Percentiles rank a stretch among this genome's conserved stretches.
These are phyloP conservation scores for Alternaria panax DNA, from an alignment of 2,329 filamentous ascomycete species.

Conservation along the genomic window DNA sequence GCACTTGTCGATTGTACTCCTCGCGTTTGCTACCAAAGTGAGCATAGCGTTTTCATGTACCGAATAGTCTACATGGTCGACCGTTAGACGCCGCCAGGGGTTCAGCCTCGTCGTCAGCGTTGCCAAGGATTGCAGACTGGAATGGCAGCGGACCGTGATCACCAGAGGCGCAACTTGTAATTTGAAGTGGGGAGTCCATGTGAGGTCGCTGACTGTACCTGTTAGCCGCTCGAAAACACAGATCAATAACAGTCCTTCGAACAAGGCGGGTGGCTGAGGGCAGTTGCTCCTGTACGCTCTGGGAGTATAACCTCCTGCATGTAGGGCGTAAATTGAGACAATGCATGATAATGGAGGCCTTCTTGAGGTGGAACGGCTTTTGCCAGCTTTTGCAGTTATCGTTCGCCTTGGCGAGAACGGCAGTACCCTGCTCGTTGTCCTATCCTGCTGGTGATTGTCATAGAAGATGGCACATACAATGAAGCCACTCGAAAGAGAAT, in stretches of 20 bases:
- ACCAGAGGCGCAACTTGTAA: background rate
- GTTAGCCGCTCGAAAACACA: background rate
- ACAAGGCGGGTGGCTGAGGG: background rate
- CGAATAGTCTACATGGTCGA: background rate
- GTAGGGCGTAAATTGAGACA: background rate
- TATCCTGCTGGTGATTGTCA: background rate
- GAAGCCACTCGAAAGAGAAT: background rate
- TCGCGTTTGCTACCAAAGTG: background rate
- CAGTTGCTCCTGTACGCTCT: background rate
- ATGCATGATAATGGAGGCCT: background rate
- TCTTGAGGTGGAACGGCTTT: background rate
- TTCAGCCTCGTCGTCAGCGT: slow-evolving; percentile 3
- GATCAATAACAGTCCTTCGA: background rate
- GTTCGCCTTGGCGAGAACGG: background rate
- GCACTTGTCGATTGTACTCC: background rate
- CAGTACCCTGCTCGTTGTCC: background rate
- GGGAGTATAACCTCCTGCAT: background rate
- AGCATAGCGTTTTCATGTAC: background rate
- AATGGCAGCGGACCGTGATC: background rate
- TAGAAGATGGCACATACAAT: background rate
- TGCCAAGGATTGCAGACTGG: background rate
- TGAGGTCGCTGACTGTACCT: background rate
- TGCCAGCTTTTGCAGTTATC: background rate
- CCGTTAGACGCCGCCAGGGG: background rate
- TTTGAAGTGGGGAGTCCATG: background rate